Evolutionary conservation across 148 eudicot species (phyloP), one percentile per base, ranked within the genome.

Genomic region (Vaccinium macrocarpon): DNA sequence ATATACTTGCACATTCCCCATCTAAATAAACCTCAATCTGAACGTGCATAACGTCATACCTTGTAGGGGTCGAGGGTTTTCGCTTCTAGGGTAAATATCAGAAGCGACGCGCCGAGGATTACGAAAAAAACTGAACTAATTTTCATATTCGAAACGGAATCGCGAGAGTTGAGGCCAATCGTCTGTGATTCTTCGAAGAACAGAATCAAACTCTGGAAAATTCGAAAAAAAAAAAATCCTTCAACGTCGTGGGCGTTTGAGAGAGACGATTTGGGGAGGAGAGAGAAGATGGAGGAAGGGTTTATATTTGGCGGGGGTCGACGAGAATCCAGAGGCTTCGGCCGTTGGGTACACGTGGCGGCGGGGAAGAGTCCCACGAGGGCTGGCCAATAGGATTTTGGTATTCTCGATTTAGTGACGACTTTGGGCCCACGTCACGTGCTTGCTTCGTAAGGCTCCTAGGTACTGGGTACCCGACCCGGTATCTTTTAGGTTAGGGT

Each of bases 351-450:
- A 27, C 80, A 93, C 92, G 93, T 93, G 98, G 89, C 90, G 19
- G 18, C 1, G 82, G 19, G 1, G 0, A 6, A 70, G 71, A 48
- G 83, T 71, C 89, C 89, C 98, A 94, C 93, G 92, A 86, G 3
- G 16, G 18, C 27, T 84, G 57, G 70, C 96, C 98, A 94, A 94
- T 93, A 59, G 87, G 71, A 84, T 90, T 91, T 73, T 48, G 87
- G 86, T 6, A 14, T 77, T 84, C 81, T 75, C 82, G 74, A 64
- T 68, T 12, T 49, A 1, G 29, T 80, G 72, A 59, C 6, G 82
- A 19, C 23, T 21, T 9, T 48, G 21, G 53, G 29, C 3, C 59
- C 32, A 13, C 4, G 23, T n/a, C 56, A 11, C 78, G 53, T 48
- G 55, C 56, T 48, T 21, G 56, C 56, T 76, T 46, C 16, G 23